phyloP scores from a whole-genome alignment of 139 green algal species.

The Zygnema circumcarinatum region DNA sequence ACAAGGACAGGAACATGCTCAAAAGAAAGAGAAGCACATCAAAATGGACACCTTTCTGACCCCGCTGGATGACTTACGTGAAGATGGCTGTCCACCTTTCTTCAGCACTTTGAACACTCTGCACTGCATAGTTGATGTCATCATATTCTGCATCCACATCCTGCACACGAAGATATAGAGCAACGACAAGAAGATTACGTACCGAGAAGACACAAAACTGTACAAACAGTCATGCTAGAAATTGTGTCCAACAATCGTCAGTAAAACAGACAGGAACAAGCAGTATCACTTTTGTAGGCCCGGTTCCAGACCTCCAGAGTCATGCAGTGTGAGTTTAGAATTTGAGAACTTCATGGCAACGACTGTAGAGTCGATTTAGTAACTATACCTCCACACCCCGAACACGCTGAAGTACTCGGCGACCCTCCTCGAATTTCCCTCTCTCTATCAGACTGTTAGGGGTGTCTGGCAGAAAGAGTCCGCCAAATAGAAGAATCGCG shows the following conservation, averaged over 20 bases:
- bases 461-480: slow-evolving; percentile 75
- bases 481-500: slow-evolving; percentile 68
- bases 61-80: not conserved
- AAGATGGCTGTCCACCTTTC: slow-evolving; percentile 26
- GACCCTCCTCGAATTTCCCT: slow-evolving; percentile 62
- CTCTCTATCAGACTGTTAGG: slow-evolving; percentile 79
- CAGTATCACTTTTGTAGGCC: no score
- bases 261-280: no score
- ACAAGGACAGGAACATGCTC: no score
- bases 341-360: no score
- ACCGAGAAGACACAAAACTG: no score
- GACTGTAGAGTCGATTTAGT: no score
- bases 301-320: not conserved
- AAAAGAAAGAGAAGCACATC: no score
- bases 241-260: no score
- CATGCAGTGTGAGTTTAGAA: not conserved
- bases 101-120: slow-evolving; percentile 19
- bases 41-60: no score
- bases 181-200: no score
- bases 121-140: slow-evolving; percentile 63
- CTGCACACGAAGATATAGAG: not conserved
- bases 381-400: slow-evolving; percentile 59
- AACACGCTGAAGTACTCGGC: slow-evolving; percentile 66
- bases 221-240: no score
- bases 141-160: slow-evolving; percentile 54